Evolutionary conservation across 345 rosid genomes (phyloP).

Genomic region (Salix udensis): DNA sequence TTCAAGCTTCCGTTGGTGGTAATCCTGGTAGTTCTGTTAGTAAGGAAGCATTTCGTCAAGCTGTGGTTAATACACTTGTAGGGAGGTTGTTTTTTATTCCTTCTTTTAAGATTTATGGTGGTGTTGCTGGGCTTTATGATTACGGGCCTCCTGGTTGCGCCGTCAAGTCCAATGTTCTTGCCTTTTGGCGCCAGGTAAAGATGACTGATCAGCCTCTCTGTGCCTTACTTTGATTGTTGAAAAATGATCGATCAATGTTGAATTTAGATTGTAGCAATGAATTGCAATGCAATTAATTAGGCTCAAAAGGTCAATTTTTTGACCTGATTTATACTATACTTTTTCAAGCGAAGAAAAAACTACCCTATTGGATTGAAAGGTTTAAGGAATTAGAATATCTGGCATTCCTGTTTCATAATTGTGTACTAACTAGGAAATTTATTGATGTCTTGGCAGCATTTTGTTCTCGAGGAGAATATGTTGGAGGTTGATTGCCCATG

Average conservation of each 20-base stretch:
- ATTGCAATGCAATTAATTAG: not conserved
- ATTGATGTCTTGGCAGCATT: constrained; percentile 55
- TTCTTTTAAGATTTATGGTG: constrained; percentile 83
- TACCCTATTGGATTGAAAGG: not conserved
- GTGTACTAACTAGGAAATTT: not conserved
- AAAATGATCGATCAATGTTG: not conserved
- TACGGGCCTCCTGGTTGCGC: constrained; percentile 93
- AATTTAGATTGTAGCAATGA: not conserved
- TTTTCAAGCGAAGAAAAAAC: not conserved
- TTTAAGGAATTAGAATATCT: not conserved
- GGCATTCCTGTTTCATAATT: no score
- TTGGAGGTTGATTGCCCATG: constrained; percentile 92
- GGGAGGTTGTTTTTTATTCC: constrained; percentile 77
- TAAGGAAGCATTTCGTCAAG: constrained; percentile 78
- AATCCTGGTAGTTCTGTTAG: constrained; percentile 35
- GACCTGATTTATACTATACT: not conserved
- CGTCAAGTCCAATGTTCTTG: constrained; percentile 75
- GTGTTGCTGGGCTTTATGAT: constrained; percentile 91
- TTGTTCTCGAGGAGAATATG: constrained; percentile 89
- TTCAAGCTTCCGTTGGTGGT: constrained; percentile 48
- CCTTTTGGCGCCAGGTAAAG: constrained; percentile 89
- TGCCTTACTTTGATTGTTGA: not conserved
- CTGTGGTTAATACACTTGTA: constrained; percentile 70
- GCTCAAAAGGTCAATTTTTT: not conserved
- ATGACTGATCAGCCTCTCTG: not conserved